Conservation (phyloP, 768 basidiomycete genomes). For the Infundibulicybe gibba region DNA sequence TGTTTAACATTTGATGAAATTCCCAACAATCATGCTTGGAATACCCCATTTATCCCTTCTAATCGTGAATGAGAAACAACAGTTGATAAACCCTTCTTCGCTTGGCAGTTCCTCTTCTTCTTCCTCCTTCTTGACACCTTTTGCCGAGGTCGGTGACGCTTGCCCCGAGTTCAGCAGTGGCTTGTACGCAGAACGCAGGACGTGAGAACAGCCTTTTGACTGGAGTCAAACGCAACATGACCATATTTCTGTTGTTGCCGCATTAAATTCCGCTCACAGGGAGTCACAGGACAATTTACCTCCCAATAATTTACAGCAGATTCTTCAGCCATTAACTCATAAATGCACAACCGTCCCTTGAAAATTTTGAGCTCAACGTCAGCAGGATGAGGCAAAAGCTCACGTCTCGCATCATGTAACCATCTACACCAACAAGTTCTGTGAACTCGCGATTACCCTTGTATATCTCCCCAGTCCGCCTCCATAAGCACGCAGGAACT, state of each 20-base stretch:
- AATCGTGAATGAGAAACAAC: constrained; percentile 91
- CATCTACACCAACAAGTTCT: constrained; percentile 84
- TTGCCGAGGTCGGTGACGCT: constrained; percentile 4
- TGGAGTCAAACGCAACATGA: constrained; percentile 87
- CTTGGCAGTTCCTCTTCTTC: constrained; percentile 24
- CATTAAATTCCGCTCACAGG: not conserved
- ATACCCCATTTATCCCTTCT: constrained; percentile 83
- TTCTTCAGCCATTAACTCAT: constrained; percentile 98
- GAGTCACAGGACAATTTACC: constrained; percentile 33
- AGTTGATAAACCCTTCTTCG: constrained; percentile 79
- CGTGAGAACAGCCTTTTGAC: constrained; percentile 89
- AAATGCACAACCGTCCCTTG: constrained; percentile 89
- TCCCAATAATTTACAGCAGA: constrained; percentile 98
- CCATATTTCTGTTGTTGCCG: constrained; percentile 78
- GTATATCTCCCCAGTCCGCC: constrained; percentile 97
- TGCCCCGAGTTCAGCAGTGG: constrained; percentile 47
- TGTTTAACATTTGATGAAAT: constrained; percentile 68
- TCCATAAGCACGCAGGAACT: constrained; percentile 95
- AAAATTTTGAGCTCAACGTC: constrained; percentile 3
- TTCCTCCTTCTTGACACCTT: constrained; percentile 1
- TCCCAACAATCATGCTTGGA: constrained; percentile 88
- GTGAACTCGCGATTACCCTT: constrained; percentile 97
- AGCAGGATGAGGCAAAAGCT: constrained; percentile 18
- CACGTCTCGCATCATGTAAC: constrained; percentile 85
- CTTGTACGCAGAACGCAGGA: constrained; percentile 86